Conservation (phyloP, 2,329 filamentous ascomycete genomes). For the Exophiala mesophila region DNA sequence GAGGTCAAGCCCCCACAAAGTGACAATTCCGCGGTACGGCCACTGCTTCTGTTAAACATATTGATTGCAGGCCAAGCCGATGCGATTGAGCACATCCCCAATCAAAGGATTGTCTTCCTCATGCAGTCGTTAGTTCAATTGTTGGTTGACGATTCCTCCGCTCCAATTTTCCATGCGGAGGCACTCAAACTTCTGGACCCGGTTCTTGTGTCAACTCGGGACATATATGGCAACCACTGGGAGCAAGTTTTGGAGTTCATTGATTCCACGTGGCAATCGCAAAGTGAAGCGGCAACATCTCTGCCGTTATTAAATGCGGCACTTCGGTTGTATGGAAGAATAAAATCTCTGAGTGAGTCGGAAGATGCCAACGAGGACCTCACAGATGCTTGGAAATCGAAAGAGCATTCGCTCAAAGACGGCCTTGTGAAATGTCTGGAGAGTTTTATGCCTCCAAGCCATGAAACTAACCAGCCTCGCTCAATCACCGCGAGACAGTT, state of each 20-base stretch:
- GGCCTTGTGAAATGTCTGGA: constrained; percentile 49
- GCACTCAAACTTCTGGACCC: constrained; percentile 42
- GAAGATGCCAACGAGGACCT: constrained; percentile 71
- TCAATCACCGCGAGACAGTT: constrained; percentile 72
- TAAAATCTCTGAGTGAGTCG: constrained; percentile 53
- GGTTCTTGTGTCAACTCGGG: constrained; percentile 68
- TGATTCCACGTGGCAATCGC: constrained; percentile 52
- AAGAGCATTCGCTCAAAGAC: constrained; percentile 51
- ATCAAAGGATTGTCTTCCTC: constrained; percentile 72
- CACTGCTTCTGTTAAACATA: constrained; percentile 52
- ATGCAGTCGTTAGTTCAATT: constrained; percentile 70
- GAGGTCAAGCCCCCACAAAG: constrained; percentile 28
- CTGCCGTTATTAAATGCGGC: constrained; percentile 66
- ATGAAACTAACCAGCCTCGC: constrained; percentile 49
- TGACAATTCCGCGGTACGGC: constrained; percentile 4
- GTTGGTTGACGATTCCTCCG: constrained; percentile 51
- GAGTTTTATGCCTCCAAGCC: constrained; percentile 54
- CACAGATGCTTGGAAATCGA: constrained; percentile 64
- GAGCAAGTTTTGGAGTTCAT: constrained; percentile 58
- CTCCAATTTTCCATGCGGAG: constrained; percentile 33
- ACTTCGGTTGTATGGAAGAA: constrained; percentile 61
- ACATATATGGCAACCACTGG: constrained; percentile 89
- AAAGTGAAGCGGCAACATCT: constrained; percentile 43
- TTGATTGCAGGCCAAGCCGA: constrained; percentile 47
- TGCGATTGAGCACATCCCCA: constrained; percentile 44